Conservation (phyloP, 2,329 filamentous ascomycete genomes). For the Cladosporium cucumerinum region DNA sequence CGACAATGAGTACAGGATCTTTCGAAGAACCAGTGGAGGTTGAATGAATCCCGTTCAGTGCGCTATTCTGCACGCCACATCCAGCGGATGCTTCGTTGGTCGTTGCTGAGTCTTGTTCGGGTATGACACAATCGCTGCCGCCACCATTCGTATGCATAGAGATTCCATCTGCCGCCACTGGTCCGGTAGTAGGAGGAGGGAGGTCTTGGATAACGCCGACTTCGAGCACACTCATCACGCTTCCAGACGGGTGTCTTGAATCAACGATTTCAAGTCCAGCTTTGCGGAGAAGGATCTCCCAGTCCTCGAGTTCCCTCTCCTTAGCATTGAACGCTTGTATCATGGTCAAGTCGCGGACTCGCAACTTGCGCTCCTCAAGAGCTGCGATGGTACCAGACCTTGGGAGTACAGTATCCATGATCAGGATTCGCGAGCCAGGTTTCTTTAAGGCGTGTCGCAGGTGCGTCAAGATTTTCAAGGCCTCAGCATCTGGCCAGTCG, state of each 20-base stretch:
- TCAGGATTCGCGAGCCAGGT: constrained; percentile 25
- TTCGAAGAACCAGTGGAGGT: neutral
- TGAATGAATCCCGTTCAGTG: too few relatives aligned
- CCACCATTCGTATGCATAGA: too few relatives aligned
- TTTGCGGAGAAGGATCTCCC: constrained; percentile 16
- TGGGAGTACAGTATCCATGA: constrained; percentile 27
- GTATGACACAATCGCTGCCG: neutral
- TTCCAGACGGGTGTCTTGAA: neutral
- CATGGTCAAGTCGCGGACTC: constrained; percentile 26
- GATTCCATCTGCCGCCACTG: neutral
- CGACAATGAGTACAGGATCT: neutral
- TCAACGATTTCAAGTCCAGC: neutral
- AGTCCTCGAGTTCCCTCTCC: constrained; percentile 26
- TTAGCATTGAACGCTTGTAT: constrained; percentile 26
- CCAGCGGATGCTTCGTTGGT: neutral
- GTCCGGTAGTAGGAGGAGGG: neutral
- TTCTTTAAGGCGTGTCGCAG: constrained; percentile 22
- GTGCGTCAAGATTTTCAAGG: constrained; percentile 23
- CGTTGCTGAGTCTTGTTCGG: accelerated
- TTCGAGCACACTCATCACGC: neutral
- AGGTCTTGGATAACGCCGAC: neutral
- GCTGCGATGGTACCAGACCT: constrained; percentile 16
- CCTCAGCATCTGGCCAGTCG: constrained; percentile 28
- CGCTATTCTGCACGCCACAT: too few relatives aligned
- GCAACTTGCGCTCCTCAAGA: constrained; percentile 22